Conservation (phyloP, 169 alveolate genomes). For the Plasmodium berghei region DNA sequence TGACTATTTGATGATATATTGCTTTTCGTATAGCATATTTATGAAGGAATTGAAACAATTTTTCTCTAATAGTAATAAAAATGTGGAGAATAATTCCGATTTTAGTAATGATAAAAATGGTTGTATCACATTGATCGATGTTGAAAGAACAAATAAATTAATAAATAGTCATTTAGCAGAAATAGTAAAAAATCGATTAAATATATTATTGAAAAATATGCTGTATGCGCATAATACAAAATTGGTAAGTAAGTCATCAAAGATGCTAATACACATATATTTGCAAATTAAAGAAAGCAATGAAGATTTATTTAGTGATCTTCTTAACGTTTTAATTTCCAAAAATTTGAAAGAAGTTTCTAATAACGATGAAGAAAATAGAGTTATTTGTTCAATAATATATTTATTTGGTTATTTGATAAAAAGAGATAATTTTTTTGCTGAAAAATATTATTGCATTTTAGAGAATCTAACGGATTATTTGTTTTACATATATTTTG, state of each 20-base stretch:
- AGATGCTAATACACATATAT: background rate
- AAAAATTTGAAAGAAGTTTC: background rate
- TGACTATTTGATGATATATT: conserved; percentile 21
- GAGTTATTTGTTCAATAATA: conserved; percentile 8
- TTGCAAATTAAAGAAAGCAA: background rate
- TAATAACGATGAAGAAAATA: background rate
- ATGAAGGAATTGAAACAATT: conserved; percentile 7
- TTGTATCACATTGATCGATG: background rate
- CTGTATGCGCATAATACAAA: conserved; percentile 9
- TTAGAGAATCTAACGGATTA: conserved; percentile 42
- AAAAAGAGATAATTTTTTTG: conserved; percentile 41
- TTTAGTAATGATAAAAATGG: too few relatives aligned
- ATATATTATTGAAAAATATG: conserved; percentile 22
- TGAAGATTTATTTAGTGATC: background rate
- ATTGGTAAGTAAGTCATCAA: conserved; percentile 12
- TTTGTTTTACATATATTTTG: conserved; percentile 24
- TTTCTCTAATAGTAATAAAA: conserved; percentile 1
- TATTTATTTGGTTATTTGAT: conserved; percentile 44
- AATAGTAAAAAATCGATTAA: conserved; percentile 21
- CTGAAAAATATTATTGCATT: conserved; percentile 26
- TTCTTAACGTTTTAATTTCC: background rate
- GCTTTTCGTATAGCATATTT: conserved; percentile 27
- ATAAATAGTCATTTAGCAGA: conserved; percentile 1
- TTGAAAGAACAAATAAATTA: background rate
- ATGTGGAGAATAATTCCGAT: background rate